Evolutionary conservation across 495 filamentous ascomycete genomes (phyloP).

Genomic region (Talaromyces proteolyticus): DNA sequence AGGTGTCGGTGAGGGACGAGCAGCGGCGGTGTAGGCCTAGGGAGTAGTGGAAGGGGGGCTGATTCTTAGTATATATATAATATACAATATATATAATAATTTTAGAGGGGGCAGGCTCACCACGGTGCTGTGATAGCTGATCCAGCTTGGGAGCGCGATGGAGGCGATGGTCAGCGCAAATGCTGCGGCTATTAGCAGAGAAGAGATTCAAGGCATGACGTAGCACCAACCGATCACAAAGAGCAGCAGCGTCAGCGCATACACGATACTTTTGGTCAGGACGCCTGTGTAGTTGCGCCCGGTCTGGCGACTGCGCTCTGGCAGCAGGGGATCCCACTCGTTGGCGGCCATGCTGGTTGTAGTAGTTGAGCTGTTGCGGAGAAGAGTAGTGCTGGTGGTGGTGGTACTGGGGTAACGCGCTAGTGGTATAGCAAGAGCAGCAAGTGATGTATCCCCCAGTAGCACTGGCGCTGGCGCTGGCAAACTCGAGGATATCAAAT

Average conservation of each 20-base stretch:
- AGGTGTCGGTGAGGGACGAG: conserved; percentile 54
- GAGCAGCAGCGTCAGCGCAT: conserved; percentile 47
- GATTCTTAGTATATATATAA: conserved; percentile 23
- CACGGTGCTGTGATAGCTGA: conserved; percentile 61
- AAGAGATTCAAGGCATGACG: conserved; percentile 3
- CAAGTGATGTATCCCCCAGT: no score
- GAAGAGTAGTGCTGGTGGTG: not conserved
- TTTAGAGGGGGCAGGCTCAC: conserved; percentile 23
- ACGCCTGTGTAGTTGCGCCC: conserved; percentile 44
- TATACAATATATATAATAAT: not conserved
- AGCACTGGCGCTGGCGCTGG: no score
- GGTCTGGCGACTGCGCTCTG: not conserved
- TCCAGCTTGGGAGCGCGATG: conserved; percentile 74
- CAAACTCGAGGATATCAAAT: no score
- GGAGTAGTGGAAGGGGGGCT: conserved; percentile 51
- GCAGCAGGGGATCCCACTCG: conserved; percentile 21
- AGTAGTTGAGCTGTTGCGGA: not conserved
- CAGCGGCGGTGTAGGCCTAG: conserved; percentile 80
- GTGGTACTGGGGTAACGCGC: no score
- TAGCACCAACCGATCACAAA: conserved; percentile 54
- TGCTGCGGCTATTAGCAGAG: no score
- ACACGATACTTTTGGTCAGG: conserved; percentile 49
- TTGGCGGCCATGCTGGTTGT: not conserved
- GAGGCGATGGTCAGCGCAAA: conserved; percentile 70
- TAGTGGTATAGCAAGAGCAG: no score